Percentiles rank a stretch among this genome's conserved stretches.
phyloP scores from a whole-genome alignment of 2,329 filamentous ascomycete species.

The Ophiocordyceps robertsii region DNA sequence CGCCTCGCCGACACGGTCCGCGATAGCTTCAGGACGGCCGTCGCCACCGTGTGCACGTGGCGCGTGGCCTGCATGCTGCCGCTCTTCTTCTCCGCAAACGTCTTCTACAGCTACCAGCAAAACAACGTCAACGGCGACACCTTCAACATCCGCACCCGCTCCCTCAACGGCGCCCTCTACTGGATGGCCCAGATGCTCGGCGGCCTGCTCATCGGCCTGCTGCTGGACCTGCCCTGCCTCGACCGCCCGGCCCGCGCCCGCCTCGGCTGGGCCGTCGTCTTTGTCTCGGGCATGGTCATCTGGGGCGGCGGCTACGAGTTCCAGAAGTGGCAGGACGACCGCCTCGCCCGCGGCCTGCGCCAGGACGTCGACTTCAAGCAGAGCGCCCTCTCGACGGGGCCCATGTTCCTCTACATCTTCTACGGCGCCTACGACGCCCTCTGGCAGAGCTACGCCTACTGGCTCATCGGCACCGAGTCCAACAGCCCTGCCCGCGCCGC shows the following conservation, averaged over 20 bases:
- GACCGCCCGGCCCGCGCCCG: constrained; percentile 30
- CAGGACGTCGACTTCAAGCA: constrained; percentile 33
- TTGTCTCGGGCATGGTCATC: constrained; percentile 35
- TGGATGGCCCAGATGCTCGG: constrained; percentile 43
- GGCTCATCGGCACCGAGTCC: constrained; percentile 35
- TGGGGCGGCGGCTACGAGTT: constrained; percentile 53
- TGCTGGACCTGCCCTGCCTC: constrained; percentile 28
- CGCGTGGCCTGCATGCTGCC: constrained; percentile 33
- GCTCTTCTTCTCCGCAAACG: constrained; percentile 39
- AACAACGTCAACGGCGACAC: constrained; percentile 39
- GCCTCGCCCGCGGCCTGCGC: constrained; percentile 22
- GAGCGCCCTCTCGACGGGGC: constrained; percentile 38
- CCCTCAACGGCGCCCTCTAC: constrained; percentile 38
- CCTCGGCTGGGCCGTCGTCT: constrained; percentile 30
- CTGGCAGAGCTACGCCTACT: constrained; percentile 54
- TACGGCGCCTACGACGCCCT: constrained; percentile 56
- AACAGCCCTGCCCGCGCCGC: constrained; percentile 26
- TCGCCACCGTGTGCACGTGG: constrained; percentile 26
- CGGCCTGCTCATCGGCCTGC: constrained; percentile 29
- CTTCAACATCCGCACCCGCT: constrained; percentile 40
- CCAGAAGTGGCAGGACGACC: constrained; percentile 39
- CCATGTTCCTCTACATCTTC: constrained; percentile 58
- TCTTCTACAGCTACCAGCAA: constrained; percentile 43
- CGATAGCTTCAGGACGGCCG: constrained; percentile 20
- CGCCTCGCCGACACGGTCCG: constrained; percentile 24